Base-by-base conservation (phyloP, 371 early-diverging fungal genomes). In the Mortierella sp. region DNA sequence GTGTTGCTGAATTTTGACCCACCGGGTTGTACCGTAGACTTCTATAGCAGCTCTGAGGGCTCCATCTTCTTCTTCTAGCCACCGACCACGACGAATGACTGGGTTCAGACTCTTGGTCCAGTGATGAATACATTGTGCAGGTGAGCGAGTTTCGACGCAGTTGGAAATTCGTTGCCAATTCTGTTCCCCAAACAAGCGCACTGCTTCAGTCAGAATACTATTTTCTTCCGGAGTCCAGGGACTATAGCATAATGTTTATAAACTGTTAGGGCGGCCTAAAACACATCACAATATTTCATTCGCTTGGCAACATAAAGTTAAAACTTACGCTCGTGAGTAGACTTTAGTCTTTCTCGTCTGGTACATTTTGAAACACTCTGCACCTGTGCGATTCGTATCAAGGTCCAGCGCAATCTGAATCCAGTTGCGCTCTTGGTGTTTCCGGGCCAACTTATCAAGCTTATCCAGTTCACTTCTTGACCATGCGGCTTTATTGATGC, bases 61-160 rank as follows among this genome's bases (percentile, higher is more conserved):
- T 2, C 85, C 84, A 71, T 97, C 96, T 75, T 97, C 97, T 55
- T 93, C 92, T 8, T 63, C 43, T 22, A 85, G 86, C 96, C 96
- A 97, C 32, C 91, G 85, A 8, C 92, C 91, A 1, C 92, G 88
- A 22, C 90, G 87, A 38, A 95, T 94, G 1, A 88, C 88, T 1
- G 97, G 96, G 70, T 91, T 88, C 19, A 96, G 64, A 1, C 89
- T 88, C 72, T 95, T 94, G 48, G 84, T 83, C 94, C 95, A 97
- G 43, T 96, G 90, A 55, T 94, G 92, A 50, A 94, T 84, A 72
- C 97, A 97, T 81, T 97, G 97, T 66, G 91, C 90, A 6, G 93
- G 91, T 5, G 92, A 88, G 38, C 96, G 89, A 52, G 89, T 87
- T 0, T 90, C 91, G 52, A 96, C 65, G 21, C 87, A 88, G n/a